Conservation (phyloP, 2,329 filamentous ascomycete genomes). For the Mycosphaerella arachidis region DNA sequence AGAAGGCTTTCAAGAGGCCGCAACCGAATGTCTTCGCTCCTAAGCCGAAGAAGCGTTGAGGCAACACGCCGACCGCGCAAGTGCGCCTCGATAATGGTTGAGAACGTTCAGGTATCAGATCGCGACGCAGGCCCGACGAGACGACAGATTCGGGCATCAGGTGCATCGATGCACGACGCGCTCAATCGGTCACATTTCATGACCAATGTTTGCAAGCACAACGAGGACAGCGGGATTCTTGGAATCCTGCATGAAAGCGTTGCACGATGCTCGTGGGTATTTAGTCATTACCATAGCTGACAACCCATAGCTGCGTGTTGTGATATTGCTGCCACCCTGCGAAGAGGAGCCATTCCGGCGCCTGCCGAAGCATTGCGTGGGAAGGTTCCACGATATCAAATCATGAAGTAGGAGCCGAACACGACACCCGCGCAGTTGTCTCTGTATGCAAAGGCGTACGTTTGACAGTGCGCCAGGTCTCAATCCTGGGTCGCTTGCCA, state of each 20-base stretch:
- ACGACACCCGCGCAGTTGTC: not conserved
- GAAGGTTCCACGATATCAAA: not conserved
- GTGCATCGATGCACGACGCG: not conserved
- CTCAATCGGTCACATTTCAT: not conserved
- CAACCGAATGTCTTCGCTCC: not conserved
- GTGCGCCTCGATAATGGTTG: not conserved
- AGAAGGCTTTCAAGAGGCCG: slow-evolving; percentile 11
- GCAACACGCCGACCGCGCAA: not conserved
- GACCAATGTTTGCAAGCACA: not conserved
- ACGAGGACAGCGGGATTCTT: not conserved
- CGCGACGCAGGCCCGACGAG: not conserved
- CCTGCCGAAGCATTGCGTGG: not conserved
- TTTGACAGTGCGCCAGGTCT: not conserved
- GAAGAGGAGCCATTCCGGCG: not conserved
- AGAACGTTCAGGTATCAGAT: not conserved
- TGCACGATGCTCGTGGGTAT: not conserved
- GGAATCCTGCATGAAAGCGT: not conserved
- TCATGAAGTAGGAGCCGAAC: not conserved
- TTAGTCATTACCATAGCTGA: not conserved
- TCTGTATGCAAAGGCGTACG: not conserved
- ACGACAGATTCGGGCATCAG: not conserved
- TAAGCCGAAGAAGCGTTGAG: not conserved
- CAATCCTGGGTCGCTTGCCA: not conserved
- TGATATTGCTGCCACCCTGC: not conserved
- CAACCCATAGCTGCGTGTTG: not conserved